Base-by-base conservation (phyloP, 768 basidiomycete genomes). In the Suillus americanus region DNA sequence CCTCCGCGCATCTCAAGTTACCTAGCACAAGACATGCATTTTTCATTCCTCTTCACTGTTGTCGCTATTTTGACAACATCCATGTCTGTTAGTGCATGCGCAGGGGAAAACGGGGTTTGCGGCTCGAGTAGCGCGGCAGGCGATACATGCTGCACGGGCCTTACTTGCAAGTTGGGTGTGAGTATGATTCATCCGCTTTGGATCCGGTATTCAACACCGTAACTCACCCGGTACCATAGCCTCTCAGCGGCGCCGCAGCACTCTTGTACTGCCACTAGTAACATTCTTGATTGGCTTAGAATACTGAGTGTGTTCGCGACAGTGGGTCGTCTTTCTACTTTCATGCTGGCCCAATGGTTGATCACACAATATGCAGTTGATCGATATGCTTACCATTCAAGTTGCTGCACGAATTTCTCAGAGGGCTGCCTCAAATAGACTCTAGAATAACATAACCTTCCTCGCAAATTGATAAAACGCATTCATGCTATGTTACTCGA, bases 101-200 rank as follows among this genome's bases (percentile, higher is more conserved):
- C 8, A 18, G 50, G 4, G 0, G 0, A 0, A 10, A 0, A 4
- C 16, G 14, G 14, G 8, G 1, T 28, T 16, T 51, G 50, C 25
- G 50, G 16, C 50, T 4, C 25, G 25, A 51, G 14, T 16, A 9
- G 7, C 7, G 0, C 3, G 23, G 8, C 0, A n/a, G n/a, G 12
- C 46, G n/a, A 46, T 12, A 2, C 6, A 23, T 50, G 48, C 48
- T 50, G 48, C 23, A 0, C 5, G 14, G 48, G 48, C 48, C 1
- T 50, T 14, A 14, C 13, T 8, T 50, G 48, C 14, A 1, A 1
- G 3, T 8, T 7, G 13, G 48, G 48, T 25, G 48, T 50, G 48
- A 50, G 48, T 50, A 25, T 25, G 3, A 25, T 13, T 5, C 23
- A 25, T 50, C 23, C 48, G 6, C 14, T 23, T 48, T 23, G 23